Evolutionary conservation across 768 basidiomycete species (phyloP), one percentile per base, ranked within the genome.

Genomic region (Pholiota conissans): DNA sequence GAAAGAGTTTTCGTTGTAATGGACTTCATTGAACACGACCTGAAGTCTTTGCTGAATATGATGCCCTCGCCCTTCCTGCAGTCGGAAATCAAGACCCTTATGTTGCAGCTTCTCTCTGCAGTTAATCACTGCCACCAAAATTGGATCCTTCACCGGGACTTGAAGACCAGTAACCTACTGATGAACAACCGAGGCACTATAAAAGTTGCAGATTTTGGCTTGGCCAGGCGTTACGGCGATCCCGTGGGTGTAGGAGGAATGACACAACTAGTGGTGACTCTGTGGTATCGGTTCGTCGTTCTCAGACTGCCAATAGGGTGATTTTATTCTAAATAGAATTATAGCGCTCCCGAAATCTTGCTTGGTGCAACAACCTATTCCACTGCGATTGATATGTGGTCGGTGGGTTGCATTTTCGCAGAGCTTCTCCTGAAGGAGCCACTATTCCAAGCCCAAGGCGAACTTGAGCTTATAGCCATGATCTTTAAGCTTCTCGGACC

Each of bases 101-200:
- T 98, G 86, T 74, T 91, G 24, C 97, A 99, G 71, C 79, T 99
- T 5, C 75, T 98, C 26, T 95, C 94, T 45, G 97, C 97, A 8
- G 89, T 98, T 29, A 86, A 86, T 3, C 91, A 95, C 62, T 98
- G 95, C 67, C 97, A 99, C 74, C 80, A 89, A 20, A 93, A 96
- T 58, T 98, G 97, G 97, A 98, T 98, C 64, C 80, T 99, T 5
- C 97, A 99, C 68, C 87, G 97, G 24, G 97, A 99, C 70, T 72
- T 99, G 59, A 99, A 99, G 72, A 98, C 97, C 18, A 95, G 93
- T 66, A 99, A 99, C 70, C 73, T 99, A 32, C 81, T 99, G 46
- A 96, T 99, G 96, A 99, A 98, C 72, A 99, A 99, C 69, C 87
- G 97, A 7, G 97, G 97, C 1, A 95, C 91, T 34, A 95, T 99